phyloP scores from a whole-genome alignment of 2,329 filamentous ascomycete species.

The Xylariaceae sp. region DNA sequence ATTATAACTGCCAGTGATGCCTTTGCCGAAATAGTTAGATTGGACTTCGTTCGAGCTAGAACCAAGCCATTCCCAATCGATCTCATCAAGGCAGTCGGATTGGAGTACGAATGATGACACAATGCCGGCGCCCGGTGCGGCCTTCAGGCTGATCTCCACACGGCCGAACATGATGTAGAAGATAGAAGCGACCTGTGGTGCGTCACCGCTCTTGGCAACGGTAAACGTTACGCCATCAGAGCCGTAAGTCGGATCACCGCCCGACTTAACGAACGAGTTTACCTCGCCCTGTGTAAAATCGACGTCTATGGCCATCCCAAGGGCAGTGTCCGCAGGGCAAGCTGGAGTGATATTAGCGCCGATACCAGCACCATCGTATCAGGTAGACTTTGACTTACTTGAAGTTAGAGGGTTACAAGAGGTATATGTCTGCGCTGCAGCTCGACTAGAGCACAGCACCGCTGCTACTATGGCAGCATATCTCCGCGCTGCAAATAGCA shows the following conservation, averaged over 20 bases:
- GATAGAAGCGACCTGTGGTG: constrained; percentile 82
- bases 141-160: constrained; percentile 82
- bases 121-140: constrained; percentile 86
- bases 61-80: constrained; percentile 96
- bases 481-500: constrained; percentile 27
- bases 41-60: constrained; percentile 78
- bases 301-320: constrained; percentile 80
- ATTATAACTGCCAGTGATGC: constrained; percentile 81
- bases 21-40: constrained; percentile 96
- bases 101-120: constrained; percentile 90
- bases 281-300: constrained; percentile 81
- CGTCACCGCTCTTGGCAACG: constrained; percentile 75
- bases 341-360: constrained; percentile 42
- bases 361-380: not conserved
- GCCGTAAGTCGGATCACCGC: constrained; percentile 72
- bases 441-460: constrained; percentile 25
- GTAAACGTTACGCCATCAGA: constrained; percentile 80
- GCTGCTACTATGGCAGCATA: constrained; percentile 25
- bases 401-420: constrained; percentile 36
- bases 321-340: constrained; percentile 77
- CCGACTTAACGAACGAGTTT: constrained; percentile 72
- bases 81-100: constrained; percentile 91
- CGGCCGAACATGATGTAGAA: constrained; percentile 99
- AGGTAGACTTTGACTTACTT: constrained; percentile 31
- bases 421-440: constrained; percentile 36